These are phyloP conservation scores for Plasmodium billcollinsi DNA, from an alignment of 169 alveolate species.

Conservation along the genomic window DNA sequence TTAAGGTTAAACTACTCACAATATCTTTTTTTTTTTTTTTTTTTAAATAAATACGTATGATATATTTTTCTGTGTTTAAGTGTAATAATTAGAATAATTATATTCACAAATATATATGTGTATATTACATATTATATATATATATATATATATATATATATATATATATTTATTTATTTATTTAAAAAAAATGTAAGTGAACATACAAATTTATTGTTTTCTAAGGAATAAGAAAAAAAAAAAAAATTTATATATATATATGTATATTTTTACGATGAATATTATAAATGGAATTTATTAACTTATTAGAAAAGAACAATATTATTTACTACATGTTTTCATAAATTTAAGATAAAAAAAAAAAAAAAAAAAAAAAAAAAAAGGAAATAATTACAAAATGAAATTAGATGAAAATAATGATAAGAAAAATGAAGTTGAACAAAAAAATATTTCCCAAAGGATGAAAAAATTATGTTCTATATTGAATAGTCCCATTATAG, in stretches of 20 bases:
- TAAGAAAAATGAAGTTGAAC: conserved; percentile 20
- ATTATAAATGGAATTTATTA: background rate
- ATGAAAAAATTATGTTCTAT: conserved; percentile 68
- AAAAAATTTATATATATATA: background rate
- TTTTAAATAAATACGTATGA: no score
- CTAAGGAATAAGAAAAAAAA: background rate
- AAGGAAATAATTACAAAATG: conserved; percentile 30
- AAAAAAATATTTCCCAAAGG: conserved; percentile 62
- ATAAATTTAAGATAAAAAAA: background rate
- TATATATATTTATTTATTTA: background rate
- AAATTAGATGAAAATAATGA: conserved; percentile 43
- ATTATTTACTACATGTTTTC: conserved; percentile 3
- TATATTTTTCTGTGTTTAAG: no score
- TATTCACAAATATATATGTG: no score
- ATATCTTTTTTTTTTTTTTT: no score
- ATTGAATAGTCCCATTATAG: conserved; percentile 56
- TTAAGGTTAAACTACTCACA: no score
- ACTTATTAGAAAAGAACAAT: background rate
- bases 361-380: conserved; percentile 3
- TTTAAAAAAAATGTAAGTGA: background rate
- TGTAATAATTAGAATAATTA: no score
- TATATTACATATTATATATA: background rate
- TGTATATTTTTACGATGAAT: background rate
- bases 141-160: no score
- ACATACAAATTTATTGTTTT: background rate